Evolutionary conservation across 164 flowering plant species (phyloP).

Genomic region (Chloranthus sessilifolius): DNA sequence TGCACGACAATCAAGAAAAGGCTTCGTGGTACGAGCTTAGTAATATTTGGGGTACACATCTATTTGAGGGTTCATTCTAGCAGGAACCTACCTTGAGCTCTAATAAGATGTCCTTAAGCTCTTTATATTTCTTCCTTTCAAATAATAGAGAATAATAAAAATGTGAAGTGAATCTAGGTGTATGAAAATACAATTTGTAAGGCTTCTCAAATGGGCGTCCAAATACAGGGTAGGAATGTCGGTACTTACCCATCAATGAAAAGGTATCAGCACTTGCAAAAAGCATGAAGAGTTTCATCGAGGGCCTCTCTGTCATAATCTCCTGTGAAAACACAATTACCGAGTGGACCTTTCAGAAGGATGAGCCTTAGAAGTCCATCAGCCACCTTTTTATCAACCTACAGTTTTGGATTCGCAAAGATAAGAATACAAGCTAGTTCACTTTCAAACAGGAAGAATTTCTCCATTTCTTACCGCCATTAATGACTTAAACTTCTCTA

Average conservation of each 20-base stretch:
- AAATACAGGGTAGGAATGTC: slow-evolving; percentile 3
- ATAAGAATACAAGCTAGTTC: neutral
- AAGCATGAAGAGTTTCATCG: slow-evolving; percentile 82
- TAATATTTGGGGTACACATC: too few species aligned
- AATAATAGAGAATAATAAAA: too few species aligned
- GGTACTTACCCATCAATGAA: neutral
- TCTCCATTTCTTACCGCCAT: slow-evolving; percentile 72
- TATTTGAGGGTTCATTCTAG: too few species aligned
- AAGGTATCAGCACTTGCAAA: slow-evolving; percentile 56
- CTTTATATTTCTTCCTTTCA: too few species aligned
- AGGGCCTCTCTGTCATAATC: slow-evolving; percentile 84
- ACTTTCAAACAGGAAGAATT: neutral
- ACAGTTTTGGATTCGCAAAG: slow-evolving; percentile 3
- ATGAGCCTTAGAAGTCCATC: slow-evolving; percentile 94
- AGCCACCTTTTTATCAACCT: slow-evolving; percentile 99
- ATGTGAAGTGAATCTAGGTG: too few species aligned
- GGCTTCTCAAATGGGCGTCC: neutral
- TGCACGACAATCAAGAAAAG: too few species aligned
- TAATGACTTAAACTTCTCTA: slow-evolving; percentile 81
- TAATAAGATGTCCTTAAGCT: too few species aligned
- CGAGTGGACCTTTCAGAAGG: slow-evolving; percentile 90
- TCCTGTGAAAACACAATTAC: slow-evolving; percentile 92
- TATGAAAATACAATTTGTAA: slow-evolving; percentile 3
- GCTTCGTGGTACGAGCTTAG: too few species aligned
- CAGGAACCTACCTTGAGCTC: too few species aligned